These are phyloP conservation scores for Citeromyces matritensis DNA, from an alignment of 805 yeast genomes.

Conservation along the genomic window DNA sequence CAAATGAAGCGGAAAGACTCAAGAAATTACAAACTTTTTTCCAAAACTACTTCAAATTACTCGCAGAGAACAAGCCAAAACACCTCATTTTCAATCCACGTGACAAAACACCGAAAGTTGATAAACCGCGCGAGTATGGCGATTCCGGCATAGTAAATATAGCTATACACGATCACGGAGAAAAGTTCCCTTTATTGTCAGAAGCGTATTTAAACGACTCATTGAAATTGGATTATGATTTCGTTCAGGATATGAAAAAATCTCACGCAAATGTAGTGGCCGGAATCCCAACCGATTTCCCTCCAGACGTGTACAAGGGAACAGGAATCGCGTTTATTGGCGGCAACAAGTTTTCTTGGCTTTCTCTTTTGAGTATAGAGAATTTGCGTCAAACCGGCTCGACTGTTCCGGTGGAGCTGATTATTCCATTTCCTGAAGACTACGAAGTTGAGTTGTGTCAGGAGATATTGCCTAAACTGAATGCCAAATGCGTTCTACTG, in stretches of 20 bases:
- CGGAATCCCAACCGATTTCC: constrained; percentile 18
- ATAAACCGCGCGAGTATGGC: constrained; percentile 11
- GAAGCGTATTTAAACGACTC: constrained; percentile 37
- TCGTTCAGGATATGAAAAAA: constrained; percentile 24
- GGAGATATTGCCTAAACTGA: constrained; percentile 23
- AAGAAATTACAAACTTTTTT: constrained; percentile 9
- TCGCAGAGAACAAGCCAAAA: constrained; percentile 9
- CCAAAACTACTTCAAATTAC: constrained; percentile 7
- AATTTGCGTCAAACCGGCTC: constrained; percentile 29
- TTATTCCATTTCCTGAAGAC: constrained; percentile 29
- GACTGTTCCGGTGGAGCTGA: constrained; percentile 29
- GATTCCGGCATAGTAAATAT: constrained; percentile 12
- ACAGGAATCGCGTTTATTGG: constrained; percentile 60
- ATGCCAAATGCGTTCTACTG: constrained; percentile 47
- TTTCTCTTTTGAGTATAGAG: constrained; percentile 38
- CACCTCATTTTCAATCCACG: constrained; percentile 8
- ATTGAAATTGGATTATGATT: constrained; percentile 26
- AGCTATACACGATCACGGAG: constrained; percentile 14
- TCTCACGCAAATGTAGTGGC: constrained; percentile 32
- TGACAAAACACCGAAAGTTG: constrained; percentile 1
- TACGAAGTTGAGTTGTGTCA: constrained; percentile 28
- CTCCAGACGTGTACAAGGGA: constrained; percentile 26
- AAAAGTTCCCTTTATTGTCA: constrained; percentile 22
- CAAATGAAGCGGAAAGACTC: constrained; percentile 5
- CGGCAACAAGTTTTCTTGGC: constrained; percentile 60